Conservation (phyloP, 345 rosid species). For the Acer yangbiense region DNA sequence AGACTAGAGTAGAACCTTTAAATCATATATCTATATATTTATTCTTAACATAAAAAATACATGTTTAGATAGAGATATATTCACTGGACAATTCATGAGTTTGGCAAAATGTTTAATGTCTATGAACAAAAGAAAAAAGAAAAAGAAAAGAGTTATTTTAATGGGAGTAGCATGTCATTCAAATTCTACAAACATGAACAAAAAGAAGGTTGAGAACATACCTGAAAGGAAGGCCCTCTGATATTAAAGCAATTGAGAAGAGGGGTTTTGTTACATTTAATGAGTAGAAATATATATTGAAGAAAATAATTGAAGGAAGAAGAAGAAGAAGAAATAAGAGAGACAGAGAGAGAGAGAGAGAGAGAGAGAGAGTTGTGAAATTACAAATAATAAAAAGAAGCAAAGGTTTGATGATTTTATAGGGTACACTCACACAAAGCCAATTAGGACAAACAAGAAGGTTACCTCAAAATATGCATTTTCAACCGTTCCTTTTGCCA, state of each 20-base stretch:
- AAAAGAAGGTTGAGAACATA: neutral
- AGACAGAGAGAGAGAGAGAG: neutral
- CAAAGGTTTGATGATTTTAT: conserved; percentile 7
- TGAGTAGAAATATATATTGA: neutral
- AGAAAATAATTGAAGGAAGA: neutral
- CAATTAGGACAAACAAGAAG: conserved; percentile 2
- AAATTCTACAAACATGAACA: neutral
- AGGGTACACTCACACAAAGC: neutral
- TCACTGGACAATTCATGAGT: neutral
- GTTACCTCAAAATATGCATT: conserved; percentile 8
- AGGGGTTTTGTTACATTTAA: conserved; percentile 6
- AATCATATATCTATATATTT: neutral
- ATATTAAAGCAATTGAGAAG: neutral
- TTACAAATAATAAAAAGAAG: conserved; percentile 15
- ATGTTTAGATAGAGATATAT: neutral
- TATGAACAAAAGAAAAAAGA: too few species aligned
- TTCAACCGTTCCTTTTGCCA: conserved; percentile 11
- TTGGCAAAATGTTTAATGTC: neutral
- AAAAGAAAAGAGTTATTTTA: too few species aligned
- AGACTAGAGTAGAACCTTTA: neutral
- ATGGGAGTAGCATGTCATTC: neutral
- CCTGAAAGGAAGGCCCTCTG: conserved; percentile 7
- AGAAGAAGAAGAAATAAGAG: neutral
- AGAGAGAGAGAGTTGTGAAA: neutral
- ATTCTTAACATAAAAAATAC: neutral